phyloP scores from a whole-genome alignment of 2,329 filamentous ascomycete genomes.

The Alternaria solani region DNA sequence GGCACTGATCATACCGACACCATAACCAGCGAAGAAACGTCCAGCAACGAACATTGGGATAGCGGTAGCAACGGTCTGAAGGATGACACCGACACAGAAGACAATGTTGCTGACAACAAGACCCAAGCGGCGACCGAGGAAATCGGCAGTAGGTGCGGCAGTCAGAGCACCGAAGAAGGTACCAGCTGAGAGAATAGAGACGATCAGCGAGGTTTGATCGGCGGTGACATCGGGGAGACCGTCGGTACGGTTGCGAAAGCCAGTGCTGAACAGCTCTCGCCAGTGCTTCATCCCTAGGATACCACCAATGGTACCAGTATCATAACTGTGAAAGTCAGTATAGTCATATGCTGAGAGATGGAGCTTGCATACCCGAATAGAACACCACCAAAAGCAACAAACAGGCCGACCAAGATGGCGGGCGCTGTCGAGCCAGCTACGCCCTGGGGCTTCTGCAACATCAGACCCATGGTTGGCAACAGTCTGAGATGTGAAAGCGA shows the following conservation, averaged over 20 bases:
- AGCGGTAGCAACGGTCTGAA: slow-evolving; percentile 48
- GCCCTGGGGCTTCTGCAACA: slow-evolving; percentile 74
- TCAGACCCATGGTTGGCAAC: slow-evolving; percentile 43
- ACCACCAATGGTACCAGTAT: slow-evolving; percentile 58
- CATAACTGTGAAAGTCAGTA: slow-evolving; percentile 41
- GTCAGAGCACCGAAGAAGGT: slow-evolving; percentile 78
- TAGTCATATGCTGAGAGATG: neutral
- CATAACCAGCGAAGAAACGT: slow-evolving; percentile 54
- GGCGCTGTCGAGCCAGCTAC: slow-evolving; percentile 65
- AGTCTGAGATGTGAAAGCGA: slow-evolving; percentile 14
- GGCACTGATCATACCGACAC: slow-evolving; percentile 52
- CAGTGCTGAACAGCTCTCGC: slow-evolving; percentile 66
- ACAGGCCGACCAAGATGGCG: slow-evolving; percentile 52
- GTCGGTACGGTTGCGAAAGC: slow-evolving; percentile 51
- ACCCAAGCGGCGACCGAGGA: slow-evolving; percentile 73
- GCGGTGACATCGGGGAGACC: slow-evolving; percentile 43
- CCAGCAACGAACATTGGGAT: slow-evolving; percentile 52
- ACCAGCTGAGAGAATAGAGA: slow-evolving; percentile 83
- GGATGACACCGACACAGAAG: slow-evolving; percentile 52
- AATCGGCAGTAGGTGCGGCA: slow-evolving; percentile 72
- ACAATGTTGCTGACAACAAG: slow-evolving; percentile 50
- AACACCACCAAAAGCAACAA: slow-evolving; percentile 58
- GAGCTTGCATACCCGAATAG: slow-evolving; percentile 46
- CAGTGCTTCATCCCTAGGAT: slow-evolving; percentile 77
- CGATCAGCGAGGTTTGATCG: slow-evolving; percentile 73